phyloP scores from a whole-genome alignment of 257 asterid genomes.

The Nicotiana noctiflora region DNA sequence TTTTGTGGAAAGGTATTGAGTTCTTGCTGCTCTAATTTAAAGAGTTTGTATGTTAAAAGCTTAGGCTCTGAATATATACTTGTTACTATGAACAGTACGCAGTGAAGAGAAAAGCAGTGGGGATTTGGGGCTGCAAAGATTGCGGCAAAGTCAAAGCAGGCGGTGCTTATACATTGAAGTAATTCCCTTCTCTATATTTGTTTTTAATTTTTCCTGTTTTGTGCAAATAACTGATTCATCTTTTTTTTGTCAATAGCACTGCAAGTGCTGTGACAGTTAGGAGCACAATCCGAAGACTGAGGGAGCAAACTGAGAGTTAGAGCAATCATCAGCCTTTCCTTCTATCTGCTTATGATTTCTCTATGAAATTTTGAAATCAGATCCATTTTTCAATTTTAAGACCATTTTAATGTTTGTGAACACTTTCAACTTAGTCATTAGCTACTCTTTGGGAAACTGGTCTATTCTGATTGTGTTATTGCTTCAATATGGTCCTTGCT shows the following conservation, averaged over 20 bases:
- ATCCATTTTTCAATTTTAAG: no score
- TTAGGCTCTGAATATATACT: background rate
- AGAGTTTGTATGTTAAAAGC: background rate
- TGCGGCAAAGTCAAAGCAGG: slow-evolving; percentile 50
- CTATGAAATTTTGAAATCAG: no score
- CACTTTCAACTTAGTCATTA: no score
- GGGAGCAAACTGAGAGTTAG: no score
- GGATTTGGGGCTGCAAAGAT: slow-evolving; percentile 49
- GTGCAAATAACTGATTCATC: background rate
- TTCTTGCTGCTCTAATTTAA: background rate
- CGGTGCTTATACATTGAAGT: slow-evolving; percentile 46
- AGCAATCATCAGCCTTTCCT: no score
- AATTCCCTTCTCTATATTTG: background rate
- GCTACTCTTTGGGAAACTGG: no score
- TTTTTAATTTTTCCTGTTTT: background rate
- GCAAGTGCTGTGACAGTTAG: background rate
- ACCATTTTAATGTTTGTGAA: no score
- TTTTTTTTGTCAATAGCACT: background rate
- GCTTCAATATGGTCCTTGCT: no score
- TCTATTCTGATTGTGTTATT: no score
- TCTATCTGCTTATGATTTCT: no score
- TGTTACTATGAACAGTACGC: slow-evolving; percentile 20
- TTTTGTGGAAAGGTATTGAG: slow-evolving; percentile 42
- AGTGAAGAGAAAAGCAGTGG: slow-evolving; percentile 44
- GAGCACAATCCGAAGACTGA: background rate